Evolutionary conservation across 176 grass and related monocot species (phyloP), one percentile per base, ranked within the genome.

Genomic region (Urochloa ruziziensis): DNA sequence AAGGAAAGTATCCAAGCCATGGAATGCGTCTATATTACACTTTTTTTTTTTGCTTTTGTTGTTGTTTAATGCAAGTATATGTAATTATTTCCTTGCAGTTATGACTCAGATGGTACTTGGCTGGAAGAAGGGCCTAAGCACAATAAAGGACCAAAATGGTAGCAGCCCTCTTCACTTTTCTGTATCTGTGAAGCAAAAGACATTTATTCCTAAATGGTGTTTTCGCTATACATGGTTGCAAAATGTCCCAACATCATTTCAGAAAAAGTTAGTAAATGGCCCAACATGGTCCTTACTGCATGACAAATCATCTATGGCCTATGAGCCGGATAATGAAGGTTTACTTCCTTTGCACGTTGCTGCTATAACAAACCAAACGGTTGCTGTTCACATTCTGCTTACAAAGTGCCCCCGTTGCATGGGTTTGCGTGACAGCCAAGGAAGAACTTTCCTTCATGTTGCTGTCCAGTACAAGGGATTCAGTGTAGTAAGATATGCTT

Each of bases 391-490:
- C 8, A 40, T 37, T 18, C 43, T 82, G 1, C 25, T 58, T 0
- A n/a, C 15, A 0, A 4, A 6, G 1, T 82, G 85, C 32, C 70
- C 47, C 24, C 61, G 81, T 52, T 76, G 59, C 37, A 62, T 68
- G 4, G 35, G 16, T 25, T 33, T 88, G 12, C 32, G 25, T 8
- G 85, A 88, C 52, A 13, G 21, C 3, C 3, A 60, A 25, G 79
- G 61, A 49, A 77, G 79, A 32, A 77, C 63, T 9, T 77, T 88
- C 6, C 70, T 88, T 32, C 86, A 83, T 35, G 25, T 27, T 32
- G 86, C 86, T 39, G 86, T 42, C 7, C 37, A 77, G 74, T 0
- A 40, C 30, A 51, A 48, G 14, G 61, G 8, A 0, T 4, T 10
- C 0, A 0, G 1, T 1, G 27, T 84, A 30, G 21, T 80, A 10